Evolutionary conservation across 768 basidiomycete genomes (phyloP).

Genomic region (Boletus subcaerulescens): DNA sequence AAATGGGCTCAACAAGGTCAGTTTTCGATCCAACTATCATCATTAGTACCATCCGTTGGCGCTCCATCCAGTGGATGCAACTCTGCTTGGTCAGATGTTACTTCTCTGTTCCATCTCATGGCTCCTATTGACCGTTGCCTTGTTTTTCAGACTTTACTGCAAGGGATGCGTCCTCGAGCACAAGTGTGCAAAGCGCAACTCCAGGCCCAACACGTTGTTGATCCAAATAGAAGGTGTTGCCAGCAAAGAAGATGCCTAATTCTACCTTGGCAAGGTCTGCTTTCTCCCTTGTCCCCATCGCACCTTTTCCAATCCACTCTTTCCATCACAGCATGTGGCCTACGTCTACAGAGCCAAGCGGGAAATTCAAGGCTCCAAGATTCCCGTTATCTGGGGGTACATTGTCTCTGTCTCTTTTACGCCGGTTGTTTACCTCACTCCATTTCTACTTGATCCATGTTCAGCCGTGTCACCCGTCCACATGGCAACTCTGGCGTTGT

Average conservation of each 20-base stretch:
- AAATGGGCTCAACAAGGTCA: conserved; percentile 84
- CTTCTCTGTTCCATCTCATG: not conserved
- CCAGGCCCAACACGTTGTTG: conserved; percentile 92
- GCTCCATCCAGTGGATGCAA: conserved; percentile 15
- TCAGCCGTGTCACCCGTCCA: conserved; percentile 85
- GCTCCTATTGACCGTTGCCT: not conserved
- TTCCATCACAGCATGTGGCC: conserved; percentile 72
- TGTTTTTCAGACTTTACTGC: conserved; percentile 71
- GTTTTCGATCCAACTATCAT: conserved; percentile 25
- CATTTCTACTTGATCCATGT: not conserved
- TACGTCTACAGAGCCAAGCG: conserved; percentile 98
- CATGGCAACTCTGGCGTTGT: conserved; percentile 96
- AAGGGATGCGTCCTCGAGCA: conserved; percentile 97
- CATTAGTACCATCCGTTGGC: not conserved
- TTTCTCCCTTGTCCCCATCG: not conserved
- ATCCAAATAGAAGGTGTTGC: conserved; percentile 97
- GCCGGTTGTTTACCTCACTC: not conserved
- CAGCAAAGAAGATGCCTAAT: conserved; percentile 90
- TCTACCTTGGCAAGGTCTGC: conserved; percentile 97
- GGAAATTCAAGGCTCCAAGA: conserved; percentile 90
- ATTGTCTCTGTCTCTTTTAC: conserved; percentile 24
- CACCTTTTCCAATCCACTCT: not conserved
- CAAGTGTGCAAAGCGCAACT: conserved; percentile 98
- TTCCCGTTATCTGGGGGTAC: conserved; percentile 98
- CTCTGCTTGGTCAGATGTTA: conserved; percentile 10